Percentiles rank a stretch among this genome's conserved stretches.
Evolutionary conservation across 352 stramenopile species (phyloP).

Genomic region (Globisporangium radiosum): DNA sequence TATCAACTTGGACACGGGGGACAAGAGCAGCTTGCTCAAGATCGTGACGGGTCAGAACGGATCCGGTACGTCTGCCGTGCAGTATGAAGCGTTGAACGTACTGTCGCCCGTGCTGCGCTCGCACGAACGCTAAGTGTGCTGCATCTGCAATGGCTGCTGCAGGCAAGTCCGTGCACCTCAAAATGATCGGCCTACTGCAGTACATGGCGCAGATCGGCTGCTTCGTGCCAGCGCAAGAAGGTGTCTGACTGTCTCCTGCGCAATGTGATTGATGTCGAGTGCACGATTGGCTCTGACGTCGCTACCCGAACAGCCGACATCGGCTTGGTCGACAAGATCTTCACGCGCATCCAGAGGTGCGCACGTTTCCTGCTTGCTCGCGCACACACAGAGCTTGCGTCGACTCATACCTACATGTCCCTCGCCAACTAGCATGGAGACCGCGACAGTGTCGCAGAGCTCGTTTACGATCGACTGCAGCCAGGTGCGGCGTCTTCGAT

Average conservation of each 20-base stretch:
- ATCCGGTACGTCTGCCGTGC: constrained; percentile 37
- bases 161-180: constrained; percentile 87
- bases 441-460: constrained; percentile 61
- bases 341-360: constrained; percentile 78
- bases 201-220: constrained; percentile 83
- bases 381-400: no score
- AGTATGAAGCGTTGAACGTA: no score
- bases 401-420: no score
- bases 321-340: constrained; percentile 70
- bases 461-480: constrained; percentile 88
- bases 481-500: constrained; percentile 31
- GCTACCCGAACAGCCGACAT: constrained; percentile 40
- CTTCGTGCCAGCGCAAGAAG: constrained; percentile 71
- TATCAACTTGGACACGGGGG: constrained; percentile 29
- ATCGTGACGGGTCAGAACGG: constrained; percentile 81
- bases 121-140: not conserved
- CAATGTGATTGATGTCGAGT: not conserved
- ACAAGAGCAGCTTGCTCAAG: constrained; percentile 32
- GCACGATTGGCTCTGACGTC: not conserved
- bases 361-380: no score
- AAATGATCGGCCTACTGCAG: constrained; percentile 78
- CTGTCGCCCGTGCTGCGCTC: not conserved
- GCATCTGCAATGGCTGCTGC: not conserved
- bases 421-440: constrained; percentile 51
- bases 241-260: constrained; percentile 6